These are phyloP conservation scores for Crassisporium funariophilum DNA, from an alignment of 768 basidiomycete species.

Conservation along the genomic window DNA sequence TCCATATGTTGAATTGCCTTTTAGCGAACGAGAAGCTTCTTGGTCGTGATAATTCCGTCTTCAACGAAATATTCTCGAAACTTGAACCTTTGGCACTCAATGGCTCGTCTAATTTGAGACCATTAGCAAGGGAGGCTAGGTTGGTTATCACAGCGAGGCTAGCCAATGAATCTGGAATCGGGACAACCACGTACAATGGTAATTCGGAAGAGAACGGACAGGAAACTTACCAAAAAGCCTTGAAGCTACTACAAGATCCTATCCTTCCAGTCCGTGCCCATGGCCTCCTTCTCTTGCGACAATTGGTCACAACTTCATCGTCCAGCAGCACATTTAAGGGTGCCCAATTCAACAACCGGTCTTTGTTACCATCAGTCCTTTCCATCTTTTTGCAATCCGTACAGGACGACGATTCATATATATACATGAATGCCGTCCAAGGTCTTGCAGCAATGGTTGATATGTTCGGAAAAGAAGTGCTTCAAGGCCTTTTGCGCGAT, in stretches of 20 bases:
- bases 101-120: slow-evolving; percentile 48
- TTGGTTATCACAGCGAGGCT: slow-evolving; percentile 84
- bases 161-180: slow-evolving; percentile 52
- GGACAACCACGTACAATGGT: slow-evolving; percentile 19
- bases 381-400: slow-evolving; percentile 84
- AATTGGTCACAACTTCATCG: slow-evolving; percentile 62
- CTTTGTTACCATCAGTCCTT: slow-evolving; percentile 76
- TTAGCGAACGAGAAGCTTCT: slow-evolving; percentile 62
- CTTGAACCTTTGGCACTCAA: slow-evolving; percentile 58
- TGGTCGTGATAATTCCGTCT: slow-evolving; percentile 57
- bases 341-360: slow-evolving; percentile 24
- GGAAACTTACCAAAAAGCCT: slow-evolving; percentile 81
- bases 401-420: slow-evolving; percentile 94
- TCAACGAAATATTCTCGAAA: slow-evolving; percentile 70
- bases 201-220: slow-evolving; percentile 47
- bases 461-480: slow-evolving; percentile 70
- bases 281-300: slow-evolving; percentile 79
- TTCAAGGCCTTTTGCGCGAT: slow-evolving; percentile 63
- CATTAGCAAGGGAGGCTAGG: slow-evolving; percentile 74
- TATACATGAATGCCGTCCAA: slow-evolving; percentile 91
- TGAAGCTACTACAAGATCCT: slow-evolving; percentile 87
- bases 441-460: slow-evolving; percentile 88
- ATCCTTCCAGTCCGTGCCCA: slow-evolving; percentile 94
- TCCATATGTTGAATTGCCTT: slow-evolving; percentile 5
- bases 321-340: slow-evolving; percentile 15